phyloP scores from a whole-genome alignment of 495 filamentous ascomycete genomes.

The Xylaria telfairii region DNA sequence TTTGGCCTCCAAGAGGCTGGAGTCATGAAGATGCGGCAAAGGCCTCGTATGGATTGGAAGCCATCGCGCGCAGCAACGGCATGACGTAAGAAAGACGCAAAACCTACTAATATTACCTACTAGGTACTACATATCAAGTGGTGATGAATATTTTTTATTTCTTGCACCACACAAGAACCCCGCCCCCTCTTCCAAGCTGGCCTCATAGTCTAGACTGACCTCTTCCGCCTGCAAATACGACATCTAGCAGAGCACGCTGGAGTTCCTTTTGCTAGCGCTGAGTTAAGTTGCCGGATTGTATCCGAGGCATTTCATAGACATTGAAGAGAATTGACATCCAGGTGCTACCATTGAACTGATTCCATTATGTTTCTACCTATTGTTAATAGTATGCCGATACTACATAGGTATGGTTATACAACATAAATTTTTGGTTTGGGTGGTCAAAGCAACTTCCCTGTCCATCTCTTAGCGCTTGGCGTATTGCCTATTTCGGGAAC shows the following conservation, averaged over 20 bases:
- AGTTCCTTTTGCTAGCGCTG: not conserved
- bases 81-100: constrained; percentile 9
- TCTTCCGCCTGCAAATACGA: not conserved
- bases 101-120: no score
- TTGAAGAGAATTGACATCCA: not conserved
- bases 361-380: no score
- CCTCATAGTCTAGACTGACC: not conserved
- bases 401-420: no score
- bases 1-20: not conserved
- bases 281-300: not conserved
- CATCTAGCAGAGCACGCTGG: no score
- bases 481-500: constrained; percentile 5
- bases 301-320: not conserved
- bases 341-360: not conserved
- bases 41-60: constrained; percentile 8
- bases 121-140: not conserved
- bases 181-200: not conserved
- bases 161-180: not conserved
- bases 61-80: not conserved
- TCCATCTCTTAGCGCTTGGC: not conserved
- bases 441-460: not conserved
- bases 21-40: constrained; percentile 4
- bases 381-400: no score
- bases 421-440: not conserved
- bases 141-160: not conserved